phyloP scores from a whole-genome alignment of 441 rosid genomes.

The Manihot esculenta region DNA sequence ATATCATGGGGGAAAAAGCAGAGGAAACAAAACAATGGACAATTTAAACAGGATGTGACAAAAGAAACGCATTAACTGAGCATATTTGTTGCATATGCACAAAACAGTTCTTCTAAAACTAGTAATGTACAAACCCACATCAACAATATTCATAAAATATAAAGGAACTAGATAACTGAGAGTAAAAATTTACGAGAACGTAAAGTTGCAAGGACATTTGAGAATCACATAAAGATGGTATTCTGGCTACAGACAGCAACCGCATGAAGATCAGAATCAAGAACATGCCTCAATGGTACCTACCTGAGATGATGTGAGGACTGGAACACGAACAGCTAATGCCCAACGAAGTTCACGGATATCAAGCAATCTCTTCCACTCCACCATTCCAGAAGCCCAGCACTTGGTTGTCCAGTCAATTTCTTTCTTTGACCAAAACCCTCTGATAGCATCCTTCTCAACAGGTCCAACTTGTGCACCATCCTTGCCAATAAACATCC shows the following conservation, averaged over 20 bases:
- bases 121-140: not conserved
- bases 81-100: not conserved
- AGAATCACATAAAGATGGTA: not conserved
- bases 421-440: constrained; percentile 92
- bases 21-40: too few species aligned
- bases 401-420: constrained; percentile 94
- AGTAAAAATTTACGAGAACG: not conserved
- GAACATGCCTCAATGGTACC: constrained; percentile 22
- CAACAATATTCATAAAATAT: not conserved
- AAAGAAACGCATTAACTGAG: not conserved
- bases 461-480: constrained; percentile 90
- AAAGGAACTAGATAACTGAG: not conserved
- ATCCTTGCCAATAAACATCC: constrained; percentile 85
- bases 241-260: constrained; percentile 1
- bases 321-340: constrained; percentile 89
- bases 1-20: constrained; percentile 27
- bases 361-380: constrained; percentile 96
- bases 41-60: not conserved
- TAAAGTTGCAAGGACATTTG: constrained; percentile 9
- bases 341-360: constrained; percentile 99
- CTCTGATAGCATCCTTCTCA: constrained; percentile 96
- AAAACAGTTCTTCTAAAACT: not conserved
- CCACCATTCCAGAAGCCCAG: constrained; percentile 96
- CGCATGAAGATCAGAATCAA: constrained; percentile 18
- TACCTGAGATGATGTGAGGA: constrained; percentile 95